These are phyloP conservation scores for Pythium guiyangense DNA, from an alignment of 352 stramenopile genomes.

Conservation along the genomic window DNA sequence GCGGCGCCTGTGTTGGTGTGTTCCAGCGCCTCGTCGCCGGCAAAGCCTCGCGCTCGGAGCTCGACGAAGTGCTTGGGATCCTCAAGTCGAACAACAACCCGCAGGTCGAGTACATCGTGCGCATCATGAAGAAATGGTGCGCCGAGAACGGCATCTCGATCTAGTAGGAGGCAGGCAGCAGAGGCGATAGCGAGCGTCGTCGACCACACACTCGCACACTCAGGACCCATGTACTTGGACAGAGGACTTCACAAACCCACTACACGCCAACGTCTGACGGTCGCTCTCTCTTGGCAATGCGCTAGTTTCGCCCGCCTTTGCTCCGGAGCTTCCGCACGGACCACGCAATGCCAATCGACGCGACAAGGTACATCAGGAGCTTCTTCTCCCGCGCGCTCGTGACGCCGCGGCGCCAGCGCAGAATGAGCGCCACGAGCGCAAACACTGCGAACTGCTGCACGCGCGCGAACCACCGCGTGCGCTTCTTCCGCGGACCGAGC, in stretches of 20 bases:
- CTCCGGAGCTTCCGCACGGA: slow-evolving; percentile 44
- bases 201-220: no score
- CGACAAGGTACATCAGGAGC: slow-evolving; percentile 56
- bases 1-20: slow-evolving; percentile 92
- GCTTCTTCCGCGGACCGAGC: slow-evolving; percentile 1
- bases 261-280: no score
- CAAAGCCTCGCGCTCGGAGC: slow-evolving; percentile 84
- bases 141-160: slow-evolving; percentile 87
- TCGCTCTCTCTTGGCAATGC: no score
- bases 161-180: slow-evolving; percentile 12
- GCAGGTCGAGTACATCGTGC: slow-evolving; percentile 95
- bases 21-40: slow-evolving; percentile 93
- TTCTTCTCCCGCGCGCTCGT: slow-evolving; percentile 48
- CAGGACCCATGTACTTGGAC: no score
- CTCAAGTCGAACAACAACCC: slow-evolving; percentile 93
- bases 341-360: slow-evolving; percentile 54
- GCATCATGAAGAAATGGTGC: slow-evolving; percentile 95
- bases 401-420: slow-evolving; percentile 46
- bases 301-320: slow-evolving; percentile 13
- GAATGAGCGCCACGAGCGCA: slow-evolving; percentile 28
- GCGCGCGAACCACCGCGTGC: slow-evolving; percentile 24
- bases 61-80: slow-evolving; percentile 91
- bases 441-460: slow-evolving; percentile 36
- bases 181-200: no score
- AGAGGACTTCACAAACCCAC: no score